A percentile compares a stretch with the other conserved stretches of the same genome.
phyloP scores from a whole-genome alignment of 768 basidiomycete genomes.

The Hypsizygus marmoreus region DNA sequence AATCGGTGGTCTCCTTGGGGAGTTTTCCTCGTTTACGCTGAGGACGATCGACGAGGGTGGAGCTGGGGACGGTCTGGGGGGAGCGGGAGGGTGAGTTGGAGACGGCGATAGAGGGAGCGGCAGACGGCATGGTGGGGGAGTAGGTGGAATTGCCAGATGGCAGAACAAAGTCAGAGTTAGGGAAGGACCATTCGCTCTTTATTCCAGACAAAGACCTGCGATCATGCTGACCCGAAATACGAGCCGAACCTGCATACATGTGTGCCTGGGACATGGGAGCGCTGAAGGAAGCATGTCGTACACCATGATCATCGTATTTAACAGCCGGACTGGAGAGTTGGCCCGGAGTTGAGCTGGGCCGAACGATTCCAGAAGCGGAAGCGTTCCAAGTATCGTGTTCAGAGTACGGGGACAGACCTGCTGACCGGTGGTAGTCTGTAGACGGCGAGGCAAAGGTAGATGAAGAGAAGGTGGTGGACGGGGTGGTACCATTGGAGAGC shows the following conservation, averaged over 20 bases:
- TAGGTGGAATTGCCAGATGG: slow-evolving; percentile 40
- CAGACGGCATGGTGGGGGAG: slow-evolving; percentile 48
- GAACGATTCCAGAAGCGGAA: slow-evolving; percentile 59
- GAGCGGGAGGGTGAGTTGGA: slow-evolving; percentile 56
- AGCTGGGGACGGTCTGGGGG: slow-evolving; percentile 50
- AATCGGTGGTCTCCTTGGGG: slow-evolving; percentile 89
- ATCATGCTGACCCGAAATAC: slow-evolving; percentile 72
- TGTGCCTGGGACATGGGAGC: slow-evolving; percentile 58
- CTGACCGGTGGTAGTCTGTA: slow-evolving; percentile 46
- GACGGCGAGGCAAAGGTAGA: slow-evolving; percentile 47
- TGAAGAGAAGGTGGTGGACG: slow-evolving; percentile 51
- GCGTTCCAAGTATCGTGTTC: slow-evolving; percentile 58
- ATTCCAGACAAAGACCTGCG: slow-evolving; percentile 56
- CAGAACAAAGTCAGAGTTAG: slow-evolving; percentile 58
- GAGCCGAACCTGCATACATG: slow-evolving; percentile 67
- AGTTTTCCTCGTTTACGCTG: slow-evolving; percentile 85
- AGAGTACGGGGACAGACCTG: slow-evolving; percentile 45
- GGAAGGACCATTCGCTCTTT: slow-evolving; percentile 75
- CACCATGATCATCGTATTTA: slow-evolving; percentile 67
- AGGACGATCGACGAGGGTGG: slow-evolving; percentile 72
- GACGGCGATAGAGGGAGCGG: slow-evolving; percentile 42
- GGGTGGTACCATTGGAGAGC: slow-evolving; percentile 52
- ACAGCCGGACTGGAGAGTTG: slow-evolving; percentile 54
- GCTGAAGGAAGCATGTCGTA: slow-evolving; percentile 71
- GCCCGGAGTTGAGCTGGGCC: slow-evolving; percentile 68